Evolutionary conservation across 768 basidiomycete genomes (phyloP), one percentile per base, ranked within the genome.

Genomic region (Rhodotorula toruloides): DNA sequence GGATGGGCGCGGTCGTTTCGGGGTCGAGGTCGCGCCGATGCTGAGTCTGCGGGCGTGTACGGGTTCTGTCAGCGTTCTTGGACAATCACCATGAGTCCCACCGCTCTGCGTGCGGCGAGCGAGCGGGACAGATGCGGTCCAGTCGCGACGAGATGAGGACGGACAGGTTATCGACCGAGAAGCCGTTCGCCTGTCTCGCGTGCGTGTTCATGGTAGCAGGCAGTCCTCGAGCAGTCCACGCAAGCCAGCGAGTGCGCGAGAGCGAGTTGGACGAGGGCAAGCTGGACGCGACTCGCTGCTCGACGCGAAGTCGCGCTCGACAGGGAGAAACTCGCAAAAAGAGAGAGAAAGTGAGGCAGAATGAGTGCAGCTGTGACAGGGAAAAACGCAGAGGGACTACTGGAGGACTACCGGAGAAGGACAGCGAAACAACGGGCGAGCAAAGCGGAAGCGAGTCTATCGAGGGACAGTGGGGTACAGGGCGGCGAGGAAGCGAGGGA

Each of bases 91-190:
- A n/a, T 10, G 6, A 21, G 19, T 19, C 19, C 44, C 17, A 8
- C 13, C 6, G 25, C 25, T 9, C 25, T 19, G 44, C 44, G n/a
- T 27, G 21, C n/a, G 46, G 2, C 4, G n/a, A 14, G 25, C 27
- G 3, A 21, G 40, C 13, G 40, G 21, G 40, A 12, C 40, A 42
- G 40, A 12, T 11, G 11, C 40, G 11, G 11, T 21, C 40, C 40
- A 42, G 48, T 21, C 12, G 9, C 25, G 52, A 34, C 1, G 25
- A 17, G 37, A 22, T 4, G 34, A 10, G 31, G 1, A 49, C 66
- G 50, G 32, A 67, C 66, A 67, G 61, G 44, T 58, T 58, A 52
- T 67, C 61, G 9, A 67, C 61, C 4, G 56, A 63, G 61, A 63
- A 63, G 56, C 50, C 50, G 56, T 57, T 61, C 29, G 17, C 22